Evolutionary conservation across 1,139 yeast species (phyloP).

Genomic region (Taiozyma sp.): DNA sequence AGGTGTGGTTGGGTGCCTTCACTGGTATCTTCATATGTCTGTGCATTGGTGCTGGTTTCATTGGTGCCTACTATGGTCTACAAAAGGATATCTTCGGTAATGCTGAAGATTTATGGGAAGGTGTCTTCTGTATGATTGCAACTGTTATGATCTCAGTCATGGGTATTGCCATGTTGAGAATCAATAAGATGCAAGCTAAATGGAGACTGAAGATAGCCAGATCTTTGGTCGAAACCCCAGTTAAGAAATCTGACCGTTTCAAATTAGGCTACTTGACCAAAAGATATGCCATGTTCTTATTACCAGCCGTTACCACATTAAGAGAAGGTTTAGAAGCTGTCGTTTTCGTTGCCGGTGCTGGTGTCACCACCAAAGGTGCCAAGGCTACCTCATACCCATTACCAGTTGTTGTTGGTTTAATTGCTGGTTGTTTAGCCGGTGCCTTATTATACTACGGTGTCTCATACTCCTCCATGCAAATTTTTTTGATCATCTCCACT

Average conservation of each 20-base stretch:
- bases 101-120: constrained; percentile 92
- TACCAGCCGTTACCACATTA: constrained; percentile 79
- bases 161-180: constrained; percentile 84
- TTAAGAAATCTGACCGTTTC: constrained; percentile 30
- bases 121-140: constrained; percentile 76
- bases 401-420: constrained; percentile 73
- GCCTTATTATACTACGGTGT: constrained; percentile 69
- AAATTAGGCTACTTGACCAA: constrained; percentile 34
- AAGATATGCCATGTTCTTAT: constrained; percentile 71
- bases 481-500: constrained; percentile 76
- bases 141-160: constrained; percentile 77
- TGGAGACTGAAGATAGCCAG: constrained; percentile 44
- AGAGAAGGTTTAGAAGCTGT: constrained; percentile 94
- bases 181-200: constrained; percentile 82
- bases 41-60: constrained; percentile 69
- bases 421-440: constrained; percentile 73
- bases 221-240: constrained; percentile 37
- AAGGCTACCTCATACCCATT: constrained; percentile 73
- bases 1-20: constrained; percentile 83
- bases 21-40: constrained; percentile 72
- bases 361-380: constrained; percentile 45
- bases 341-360: constrained; percentile 88
- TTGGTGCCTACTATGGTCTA: constrained; percentile 68
- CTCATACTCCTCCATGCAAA: constrained; percentile 65
- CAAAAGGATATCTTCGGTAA: constrained; percentile 80